phyloP scores from a whole-genome alignment of 768 basidiomycete genomes.

The Xerocomellus intermedius region DNA sequence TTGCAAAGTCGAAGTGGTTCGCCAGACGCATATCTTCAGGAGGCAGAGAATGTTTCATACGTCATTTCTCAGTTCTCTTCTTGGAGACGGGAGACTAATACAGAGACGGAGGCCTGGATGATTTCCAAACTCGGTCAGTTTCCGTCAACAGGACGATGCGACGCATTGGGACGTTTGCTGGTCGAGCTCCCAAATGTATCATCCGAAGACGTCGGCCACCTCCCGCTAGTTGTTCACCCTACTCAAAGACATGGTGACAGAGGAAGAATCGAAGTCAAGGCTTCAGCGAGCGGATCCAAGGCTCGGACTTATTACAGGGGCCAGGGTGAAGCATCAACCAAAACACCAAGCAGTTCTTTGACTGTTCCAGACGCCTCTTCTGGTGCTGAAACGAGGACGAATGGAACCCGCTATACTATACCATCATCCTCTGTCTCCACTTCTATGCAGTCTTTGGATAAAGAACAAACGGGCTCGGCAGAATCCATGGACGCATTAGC shows the following conservation, averaged over 20 bases:
- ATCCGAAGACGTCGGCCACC: neutral
- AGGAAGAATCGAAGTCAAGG: neutral
- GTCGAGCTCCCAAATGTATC: conserved; percentile 1
- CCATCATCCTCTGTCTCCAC: neutral
- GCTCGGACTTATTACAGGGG: neutral
- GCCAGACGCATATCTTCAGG: neutral
- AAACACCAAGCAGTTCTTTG: neutral
- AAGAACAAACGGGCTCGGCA: neutral
- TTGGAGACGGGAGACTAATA: neutral
- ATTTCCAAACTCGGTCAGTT: neutral
- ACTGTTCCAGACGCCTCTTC: neutral
- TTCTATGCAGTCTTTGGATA: neutral
- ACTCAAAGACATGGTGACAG: neutral
- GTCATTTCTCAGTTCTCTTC: neutral
- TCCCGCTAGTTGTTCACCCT: neutral
- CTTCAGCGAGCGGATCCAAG: neutral
- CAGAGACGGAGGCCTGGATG: neutral
- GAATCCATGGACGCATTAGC: neutral
- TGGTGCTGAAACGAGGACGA: neutral
- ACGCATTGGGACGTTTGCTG: conserved; percentile 1
- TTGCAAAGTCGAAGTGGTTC: neutral
- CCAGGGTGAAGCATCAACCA: neutral
- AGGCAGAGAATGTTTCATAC: neutral
- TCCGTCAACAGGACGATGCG: conserved; percentile 2
- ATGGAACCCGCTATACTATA: neutral